Evolutionary conservation across 331 rosid species (phyloP), one percentile per base, ranked within the genome.

Genomic region (Rhamnella rubrinervis): DNA sequence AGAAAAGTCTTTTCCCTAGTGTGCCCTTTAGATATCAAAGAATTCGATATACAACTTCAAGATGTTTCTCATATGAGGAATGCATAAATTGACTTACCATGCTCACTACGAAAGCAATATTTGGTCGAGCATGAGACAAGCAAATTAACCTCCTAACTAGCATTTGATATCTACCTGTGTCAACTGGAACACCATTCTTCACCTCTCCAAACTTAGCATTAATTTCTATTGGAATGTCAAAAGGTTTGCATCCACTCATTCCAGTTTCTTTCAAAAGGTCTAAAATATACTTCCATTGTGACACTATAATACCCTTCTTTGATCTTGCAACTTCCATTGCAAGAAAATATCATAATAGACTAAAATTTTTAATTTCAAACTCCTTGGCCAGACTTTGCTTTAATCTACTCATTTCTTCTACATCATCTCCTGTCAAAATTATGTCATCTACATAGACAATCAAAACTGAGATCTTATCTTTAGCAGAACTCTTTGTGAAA

Each of bases 81-180:
- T 56, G 61, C 61, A 56, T 19, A 17, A 56, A 56, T 21, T 56
- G 28, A 17, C 61, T 56, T 23, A 56, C 61, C 61, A 56, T 25
- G 6, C 61, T 56, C 11, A 56, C 31, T 0, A 3, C 61, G 2
- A 56, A 56, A 6, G 31, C 17, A 56, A 56, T 56, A 56, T 56
- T 0, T 56, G 61, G 8, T 56, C 28, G 25, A n/a, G 61, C 1
- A 23, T 56, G 61, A 3, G 61, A 50, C 11, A 50, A 17, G n/a
- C 4, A 50, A 50, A 50, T 3, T 1, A 50, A 3, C 55, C 1
- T 50, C 35, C 61, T 2, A 8, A 56, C 61, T 23, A 56, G 18
- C 11, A 2, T 7, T 56, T 56, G 61, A 56, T 56, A 56, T 25
- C 31, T 9, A 57, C 61, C 3, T 13, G 0, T 57, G 37, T 57